These are phyloP conservation scores for Cicer chorassanicum DNA, from an alignment of 306 rosid genomes.

Conservation along the genomic window DNA sequence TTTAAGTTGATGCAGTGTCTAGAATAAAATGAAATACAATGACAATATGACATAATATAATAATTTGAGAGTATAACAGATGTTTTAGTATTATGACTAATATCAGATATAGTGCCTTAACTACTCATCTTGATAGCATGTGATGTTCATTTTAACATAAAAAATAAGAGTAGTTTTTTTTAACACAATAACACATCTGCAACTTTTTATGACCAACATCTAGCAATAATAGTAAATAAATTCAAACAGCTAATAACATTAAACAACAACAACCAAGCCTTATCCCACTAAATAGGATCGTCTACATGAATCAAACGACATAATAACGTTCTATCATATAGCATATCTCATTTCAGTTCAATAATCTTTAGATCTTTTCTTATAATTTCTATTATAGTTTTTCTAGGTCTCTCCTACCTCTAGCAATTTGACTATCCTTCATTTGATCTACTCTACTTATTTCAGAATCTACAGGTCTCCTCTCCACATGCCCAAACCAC, in stretches of 20 bases:
- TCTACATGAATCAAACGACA: too few species aligned
- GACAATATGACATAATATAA: not conserved
- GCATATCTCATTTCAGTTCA: too few species aligned
- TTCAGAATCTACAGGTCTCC: too few species aligned
- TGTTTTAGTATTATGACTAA: constrained; percentile 17
- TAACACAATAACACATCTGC: not conserved
- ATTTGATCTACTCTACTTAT: too few species aligned
- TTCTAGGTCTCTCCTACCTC: too few species aligned
- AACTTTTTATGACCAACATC: constrained; percentile 3
- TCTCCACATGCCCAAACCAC: too few species aligned
- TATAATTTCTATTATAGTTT: too few species aligned
- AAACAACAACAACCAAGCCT: not conserved
- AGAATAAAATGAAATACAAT: not conserved
- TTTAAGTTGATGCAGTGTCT: not conserved
- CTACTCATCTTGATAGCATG: not conserved
- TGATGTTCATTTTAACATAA: not conserved
- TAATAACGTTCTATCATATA: too few species aligned
- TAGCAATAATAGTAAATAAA: constrained; percentile 24
- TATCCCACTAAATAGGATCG: too few species aligned
- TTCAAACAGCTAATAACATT: constrained; percentile 26
- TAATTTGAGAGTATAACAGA: not conserved
- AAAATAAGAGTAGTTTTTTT: not conserved
- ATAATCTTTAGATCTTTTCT: too few species aligned
- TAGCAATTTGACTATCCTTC: too few species aligned
- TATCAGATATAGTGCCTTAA: constrained; percentile 2